A percentile compares a stretch with the other conserved stretches of the same genome.
Conservation (phyloP, 345 rosid genomes). For the Melastoma malabathricum region DNA sequence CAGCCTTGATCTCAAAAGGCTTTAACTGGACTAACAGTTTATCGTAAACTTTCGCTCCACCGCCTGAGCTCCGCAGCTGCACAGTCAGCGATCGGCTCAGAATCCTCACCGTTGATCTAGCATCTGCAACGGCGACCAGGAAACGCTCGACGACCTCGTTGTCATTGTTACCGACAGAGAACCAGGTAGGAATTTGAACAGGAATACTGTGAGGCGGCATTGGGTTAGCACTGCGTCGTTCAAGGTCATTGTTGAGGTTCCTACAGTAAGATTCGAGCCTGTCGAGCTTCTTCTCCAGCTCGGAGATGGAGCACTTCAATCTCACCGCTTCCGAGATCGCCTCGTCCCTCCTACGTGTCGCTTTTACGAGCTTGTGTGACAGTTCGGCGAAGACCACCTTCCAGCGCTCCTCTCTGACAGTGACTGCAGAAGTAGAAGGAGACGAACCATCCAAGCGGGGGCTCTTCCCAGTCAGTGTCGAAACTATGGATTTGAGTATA, state of each 20-base stretch:
- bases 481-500: slow-evolving; percentile 54
- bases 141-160: slow-evolving; percentile 56
- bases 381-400: slow-evolving; percentile 64
- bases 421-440: slow-evolving; percentile 11
- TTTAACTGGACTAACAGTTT: slow-evolving; percentile 53
- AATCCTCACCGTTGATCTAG: slow-evolving; percentile 43
- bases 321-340: slow-evolving; percentile 66
- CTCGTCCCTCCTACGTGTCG: slow-evolving; percentile 75
- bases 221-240: slow-evolving; percentile 25
- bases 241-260: slow-evolving; percentile 62
- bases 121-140: slow-evolving; percentile 51
- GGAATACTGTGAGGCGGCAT: too few relatives aligned
- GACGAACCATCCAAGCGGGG: slow-evolving; percentile 17
- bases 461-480: slow-evolving; percentile 50
- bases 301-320: slow-evolving; percentile 67
- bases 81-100: slow-evolving; percentile 52
- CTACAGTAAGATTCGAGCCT: slow-evolving; percentile 77
- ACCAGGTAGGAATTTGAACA: too few relatives aligned
- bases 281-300: slow-evolving; percentile 90
- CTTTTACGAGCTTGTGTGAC: slow-evolving; percentile 61
- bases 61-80: slow-evolving; percentile 34
- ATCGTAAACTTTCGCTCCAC: slow-evolving; percentile 49
- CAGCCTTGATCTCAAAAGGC: slow-evolving; percentile 52
- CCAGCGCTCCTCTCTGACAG: slow-evolving; percentile 63
- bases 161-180: slow-evolving; percentile 3